Base-by-base conservation (phyloP, 306 rosid genomes). In the Vachellia pachyceras region DNA sequence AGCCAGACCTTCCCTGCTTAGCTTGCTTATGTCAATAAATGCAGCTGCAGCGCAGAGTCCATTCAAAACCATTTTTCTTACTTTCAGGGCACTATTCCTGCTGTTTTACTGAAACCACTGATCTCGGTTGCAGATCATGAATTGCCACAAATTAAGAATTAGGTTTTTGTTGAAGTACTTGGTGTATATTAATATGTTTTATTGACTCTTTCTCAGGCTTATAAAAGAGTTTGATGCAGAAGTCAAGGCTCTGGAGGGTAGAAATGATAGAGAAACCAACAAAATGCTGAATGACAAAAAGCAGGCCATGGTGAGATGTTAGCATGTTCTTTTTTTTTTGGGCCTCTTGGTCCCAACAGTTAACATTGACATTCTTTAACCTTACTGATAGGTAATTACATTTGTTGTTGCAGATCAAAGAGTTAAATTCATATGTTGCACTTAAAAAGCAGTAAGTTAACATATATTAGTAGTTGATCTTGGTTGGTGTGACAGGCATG, bases 391-490 rank as follows among this genome's bases (percentile, higher is more conserved):
- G 67, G 76, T 55, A 47, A 80, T 69, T 83, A n/a, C 69, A 33
- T 33, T 76, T 64, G 73, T 70, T 57, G 37, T 17, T 88, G 94
- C 98, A 95, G 99, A 87, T 95, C 88, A 95, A 95, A 85, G 99
- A 93, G 90, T 83, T 95, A 84, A 95, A 95, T 77, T 91, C 99
- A 69, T 93, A 93, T 61, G 99, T 95, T 84, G 96, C 97, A 69
- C 91, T 91, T 65, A 95, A 95, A 85, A 95, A 93, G 66, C 93
- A 95, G 99, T 95, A 91, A 93, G 99, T 88, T 72, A 68, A 29
- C 46, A 45, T 79, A 60, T 54, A 41, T 57, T 33, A 41, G 22
- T 50, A 45, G 23, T 61, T n/a, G 10, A 52, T 73, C n/a, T 73
- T 84, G 5, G 50, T 64, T n/a, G 55, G 57, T 57, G 15, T 72